Evolutionary conservation across 345 rosid species (phyloP).

Genomic region (Aquilaria yunnanensis): DNA sequence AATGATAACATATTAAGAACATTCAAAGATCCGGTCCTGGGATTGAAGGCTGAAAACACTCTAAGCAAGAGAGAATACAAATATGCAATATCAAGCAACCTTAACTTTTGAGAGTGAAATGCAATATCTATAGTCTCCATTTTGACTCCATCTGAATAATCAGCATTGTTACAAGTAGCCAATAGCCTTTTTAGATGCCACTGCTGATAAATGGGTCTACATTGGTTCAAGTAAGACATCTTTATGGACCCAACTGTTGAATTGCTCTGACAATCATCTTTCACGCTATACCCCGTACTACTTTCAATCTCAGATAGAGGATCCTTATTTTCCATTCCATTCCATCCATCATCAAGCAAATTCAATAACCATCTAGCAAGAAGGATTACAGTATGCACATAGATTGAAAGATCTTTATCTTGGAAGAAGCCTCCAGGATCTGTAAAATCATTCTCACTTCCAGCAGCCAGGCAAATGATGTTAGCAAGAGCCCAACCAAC

Average conservation of each 20-base stretch:
- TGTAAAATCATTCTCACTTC: constrained; percentile 55
- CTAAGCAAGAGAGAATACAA: constrained; percentile 82
- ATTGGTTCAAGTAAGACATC: constrained; percentile 49
- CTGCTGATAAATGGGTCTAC: constrained; percentile 77
- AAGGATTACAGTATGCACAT: constrained; percentile 50
- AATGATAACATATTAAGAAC: constrained; percentile 89
- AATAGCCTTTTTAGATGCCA: constrained; percentile 84
- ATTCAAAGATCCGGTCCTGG: constrained; percentile 62
- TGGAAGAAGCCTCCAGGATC: constrained; percentile 41
- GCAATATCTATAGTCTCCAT: constrained; percentile 17
- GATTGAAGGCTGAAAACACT: constrained; percentile 58
- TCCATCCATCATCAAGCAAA: constrained; percentile 43
- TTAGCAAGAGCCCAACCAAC: constrained; percentile 92
- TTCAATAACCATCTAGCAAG: constrained; percentile 65
- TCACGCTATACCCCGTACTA: constrained; percentile 18
- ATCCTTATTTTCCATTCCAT: constrained; percentile 38
- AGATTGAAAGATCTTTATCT: constrained; percentile 46
- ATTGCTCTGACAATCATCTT: constrained; percentile 22
- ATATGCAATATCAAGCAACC: constrained; percentile 59
- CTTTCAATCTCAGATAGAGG: constrained; percentile 32
- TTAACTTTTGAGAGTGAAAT: constrained; percentile 35
- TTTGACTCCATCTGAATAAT: constrained; percentile 22
- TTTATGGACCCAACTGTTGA: constrained; percentile 24
- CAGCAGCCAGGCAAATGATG: constrained; percentile 56
- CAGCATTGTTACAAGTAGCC: constrained; percentile 39